These are phyloP conservation scores for Phytopythium helicoides DNA, from an alignment of 352 stramenopile species.

Conservation along the genomic window DNA sequence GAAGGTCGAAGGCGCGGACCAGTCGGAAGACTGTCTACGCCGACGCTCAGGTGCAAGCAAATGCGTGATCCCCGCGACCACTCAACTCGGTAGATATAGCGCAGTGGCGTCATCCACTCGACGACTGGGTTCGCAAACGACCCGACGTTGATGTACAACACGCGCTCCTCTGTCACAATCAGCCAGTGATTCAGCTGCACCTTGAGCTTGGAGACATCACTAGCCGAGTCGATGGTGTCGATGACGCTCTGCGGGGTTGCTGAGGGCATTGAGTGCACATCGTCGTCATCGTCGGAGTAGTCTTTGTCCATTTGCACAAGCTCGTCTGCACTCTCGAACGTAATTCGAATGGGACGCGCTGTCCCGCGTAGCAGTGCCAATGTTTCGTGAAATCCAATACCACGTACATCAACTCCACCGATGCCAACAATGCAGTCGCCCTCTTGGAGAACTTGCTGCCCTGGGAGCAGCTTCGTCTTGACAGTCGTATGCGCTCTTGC, in stretches of 20 bases:
- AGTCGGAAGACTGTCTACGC: constrained; percentile 81
- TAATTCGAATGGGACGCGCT: constrained; percentile 62
- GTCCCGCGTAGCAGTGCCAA: constrained; percentile 76
- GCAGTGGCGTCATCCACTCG: constrained; percentile 88
- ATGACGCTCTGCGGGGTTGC: background rate
- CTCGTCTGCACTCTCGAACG: constrained; percentile 83
- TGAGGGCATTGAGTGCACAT: background rate
- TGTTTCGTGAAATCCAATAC: constrained; percentile 85
- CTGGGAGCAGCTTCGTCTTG: constrained; percentile 46
- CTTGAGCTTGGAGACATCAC: constrained; percentile 43
- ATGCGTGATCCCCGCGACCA: constrained; percentile 63
- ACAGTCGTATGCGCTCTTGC: constrained; percentile 50
- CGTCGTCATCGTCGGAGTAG: background rate
- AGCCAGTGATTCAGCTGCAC: constrained; percentile 84
- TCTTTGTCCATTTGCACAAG: constrained; percentile 28
- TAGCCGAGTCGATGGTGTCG: constrained; percentile 18
- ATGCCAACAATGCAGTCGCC: constrained; percentile 73
- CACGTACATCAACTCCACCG: constrained; percentile 77
- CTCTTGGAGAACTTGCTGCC: constrained; percentile 70
- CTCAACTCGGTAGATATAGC: constrained; percentile 83
- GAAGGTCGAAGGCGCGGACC: constrained; percentile 69
- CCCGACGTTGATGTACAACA: constrained; percentile 83
- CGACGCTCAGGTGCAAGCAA: constrained; percentile 77
- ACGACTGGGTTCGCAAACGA: constrained; percentile 75
- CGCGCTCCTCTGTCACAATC: constrained; percentile 85